phyloP scores from a whole-genome alignment of 345 rosid species.

The Pugionium dolabratum region DNA sequence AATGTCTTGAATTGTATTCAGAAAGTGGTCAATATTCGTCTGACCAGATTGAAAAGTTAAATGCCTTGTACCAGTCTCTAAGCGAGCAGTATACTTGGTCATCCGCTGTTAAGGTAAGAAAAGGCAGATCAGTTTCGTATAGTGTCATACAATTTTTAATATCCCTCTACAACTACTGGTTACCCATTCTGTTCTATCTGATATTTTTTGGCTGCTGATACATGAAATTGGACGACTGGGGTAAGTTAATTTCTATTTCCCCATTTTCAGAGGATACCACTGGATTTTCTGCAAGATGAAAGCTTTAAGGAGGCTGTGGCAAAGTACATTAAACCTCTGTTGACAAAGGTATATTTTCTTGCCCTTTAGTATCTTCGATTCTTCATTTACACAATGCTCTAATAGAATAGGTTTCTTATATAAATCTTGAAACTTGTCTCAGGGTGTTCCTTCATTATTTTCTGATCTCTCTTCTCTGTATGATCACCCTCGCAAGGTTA shows the following conservation, averaged over 20 bases:
- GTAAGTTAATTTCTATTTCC: constrained; percentile 20
- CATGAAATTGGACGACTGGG: not conserved
- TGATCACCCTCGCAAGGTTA: constrained; percentile 80
- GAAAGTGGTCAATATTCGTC: constrained; percentile 66
- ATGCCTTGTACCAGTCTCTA: constrained; percentile 74
- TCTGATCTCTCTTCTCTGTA: constrained; percentile 95
- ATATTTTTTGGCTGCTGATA: constrained; percentile 14
- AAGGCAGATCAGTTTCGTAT: constrained; percentile 8
- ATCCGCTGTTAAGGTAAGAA: constrained; percentile 89
- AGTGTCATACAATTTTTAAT: not conserved
- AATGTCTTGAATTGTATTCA: constrained; percentile 63
- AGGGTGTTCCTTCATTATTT: constrained; percentile 98
- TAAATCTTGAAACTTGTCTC: constrained; percentile 26
- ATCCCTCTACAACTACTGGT: constrained; percentile 11
- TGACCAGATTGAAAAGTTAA: constrained; percentile 74
- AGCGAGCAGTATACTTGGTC: constrained; percentile 74
- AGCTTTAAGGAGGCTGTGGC: constrained; percentile 77
- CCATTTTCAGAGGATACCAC: constrained; percentile 79
- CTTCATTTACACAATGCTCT: constrained; percentile 19
- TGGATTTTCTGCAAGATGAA: constrained; percentile 90
- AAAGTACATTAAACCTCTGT: constrained; percentile 77
- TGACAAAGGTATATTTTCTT: constrained; percentile 64
- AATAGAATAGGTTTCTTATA: constrained; percentile 24
- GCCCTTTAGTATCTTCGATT: constrained; percentile 13
- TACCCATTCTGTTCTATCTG: not conserved